A percentile compares a stretch with the other conserved stretches of the same genome.
These are phyloP conservation scores for Fragilaria crotonensis DNA, from an alignment of 108 stramenopile genomes.

Conservation along the genomic window DNA sequence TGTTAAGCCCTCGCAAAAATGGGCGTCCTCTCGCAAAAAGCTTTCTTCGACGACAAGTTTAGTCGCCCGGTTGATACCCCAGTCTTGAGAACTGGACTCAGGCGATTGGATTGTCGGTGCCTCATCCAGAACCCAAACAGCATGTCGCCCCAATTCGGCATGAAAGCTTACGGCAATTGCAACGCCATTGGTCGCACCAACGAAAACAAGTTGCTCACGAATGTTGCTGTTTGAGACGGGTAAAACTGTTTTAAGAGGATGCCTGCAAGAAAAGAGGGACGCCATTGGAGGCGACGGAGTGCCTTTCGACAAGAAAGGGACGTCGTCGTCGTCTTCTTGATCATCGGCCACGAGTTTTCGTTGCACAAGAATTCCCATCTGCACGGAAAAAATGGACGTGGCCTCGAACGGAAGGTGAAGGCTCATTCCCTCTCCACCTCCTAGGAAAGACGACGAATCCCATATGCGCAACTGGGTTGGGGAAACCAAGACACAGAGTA, in stretches of 20 bases:
- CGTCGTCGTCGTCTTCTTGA: slow-evolving; percentile 20
- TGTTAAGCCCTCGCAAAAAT: neutral
- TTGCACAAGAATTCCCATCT: slow-evolving; percentile 43
- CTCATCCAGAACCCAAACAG: slow-evolving; percentile 36
- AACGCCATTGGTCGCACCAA: slow-evolving; percentile 20
- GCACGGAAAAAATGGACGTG: slow-evolving; percentile 33
- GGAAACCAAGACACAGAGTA: neutral
- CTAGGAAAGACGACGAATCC: neutral
- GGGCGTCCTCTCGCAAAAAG: neutral
- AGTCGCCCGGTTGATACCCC: neutral
- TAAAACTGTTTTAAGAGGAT: slow-evolving; percentile 71
- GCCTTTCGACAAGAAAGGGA: slow-evolving; percentile 28
- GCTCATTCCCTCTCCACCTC: slow-evolving; percentile 51
- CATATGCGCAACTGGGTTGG: neutral
- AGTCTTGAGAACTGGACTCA: neutral
- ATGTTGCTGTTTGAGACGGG: slow-evolving; percentile 41
- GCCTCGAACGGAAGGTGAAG: slow-evolving; percentile 69
- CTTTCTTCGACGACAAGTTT: neutral
- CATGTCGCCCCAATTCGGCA: slow-evolving; percentile 17
- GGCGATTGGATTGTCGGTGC: neutral
- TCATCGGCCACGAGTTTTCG: slow-evolving; percentile 31
- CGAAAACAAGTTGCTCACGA: slow-evolving; percentile 52
- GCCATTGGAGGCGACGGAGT: slow-evolving; percentile 21
- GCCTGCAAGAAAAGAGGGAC: slow-evolving; percentile 61
- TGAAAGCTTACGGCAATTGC: neutral